Evolutionary conservation across 2,329 filamentous ascomycete species (phyloP), one percentile per base, ranked within the genome.

Genomic region (Ceratocystis colombiana): DNA sequence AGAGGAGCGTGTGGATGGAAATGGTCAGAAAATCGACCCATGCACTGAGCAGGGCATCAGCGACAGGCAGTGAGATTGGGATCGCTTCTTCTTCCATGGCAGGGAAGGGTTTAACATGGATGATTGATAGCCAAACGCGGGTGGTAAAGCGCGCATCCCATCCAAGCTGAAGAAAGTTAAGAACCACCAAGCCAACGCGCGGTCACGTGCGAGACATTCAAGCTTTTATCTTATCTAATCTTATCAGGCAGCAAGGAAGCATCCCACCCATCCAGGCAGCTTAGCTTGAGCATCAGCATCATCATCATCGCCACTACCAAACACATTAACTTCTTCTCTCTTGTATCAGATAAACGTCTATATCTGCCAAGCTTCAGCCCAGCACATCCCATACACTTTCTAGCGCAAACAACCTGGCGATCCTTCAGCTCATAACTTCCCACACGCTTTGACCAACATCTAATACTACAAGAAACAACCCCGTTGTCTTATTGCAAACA

Each of bases 1-100:
- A 93, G 70, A 96, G 84, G 71, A 96, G 86, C 68, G 90, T 89
- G 79, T 96, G 92, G 69, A 93, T 84, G 71, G 88, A 84, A 69
- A 93, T 85, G 68, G 86, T 89, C 66, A 96, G 83, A 77, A 96
- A 96, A 72, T 86, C 84, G 69, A 83, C 84, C 76, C 96, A 92
- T 64, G 86, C 83, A 67, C 79, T 77, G 70, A 92, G 81, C 70
- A 92, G 83, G 64, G 73, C 78, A 74, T 74, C 80, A 72, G 77
- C 84, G 77, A 78, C 72, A 22, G 73, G 69, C 8, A 74, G 69
- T 25, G 76, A 70, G 68, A 80, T 70, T 57, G 71, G 62, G 3
- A 67, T 65, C 8, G 41, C 25, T 61, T 61, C 37, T 44, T 46
- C 53, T 37, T n/a, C 15, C 30, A 17, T 44, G 7, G 41, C 55